Percentiles rank a stretch among this genome's conserved stretches.
Evolutionary conservation across 1,284 basidiomycete species (phyloP).

Genomic region (Cryptococcus deneoformans): DNA sequence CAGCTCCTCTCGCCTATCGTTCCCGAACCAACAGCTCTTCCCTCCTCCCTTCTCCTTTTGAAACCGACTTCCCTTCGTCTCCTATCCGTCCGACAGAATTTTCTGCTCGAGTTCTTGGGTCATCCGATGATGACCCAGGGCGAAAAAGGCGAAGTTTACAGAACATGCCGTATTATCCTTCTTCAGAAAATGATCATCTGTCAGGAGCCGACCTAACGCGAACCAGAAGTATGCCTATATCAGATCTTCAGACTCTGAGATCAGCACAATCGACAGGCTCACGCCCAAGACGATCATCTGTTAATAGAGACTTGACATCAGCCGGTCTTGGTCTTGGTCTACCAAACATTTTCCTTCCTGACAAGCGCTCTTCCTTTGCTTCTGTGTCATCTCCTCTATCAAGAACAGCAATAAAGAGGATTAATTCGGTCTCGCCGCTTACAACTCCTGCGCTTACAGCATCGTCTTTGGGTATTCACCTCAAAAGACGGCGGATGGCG

Average conservation of each 20-base stretch:
- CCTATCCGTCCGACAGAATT: slow-evolving; percentile 5
- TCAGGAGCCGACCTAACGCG: slow-evolving; percentile 10
- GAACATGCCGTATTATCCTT: slow-evolving; percentile 35
- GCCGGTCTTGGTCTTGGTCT: slow-evolving; percentile 3
- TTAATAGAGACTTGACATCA: slow-evolving; percentile 3
- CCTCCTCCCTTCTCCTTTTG: slow-evolving; percentile 7
- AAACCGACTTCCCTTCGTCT: slow-evolving; percentile 5
- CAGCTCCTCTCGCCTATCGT: slow-evolving; percentile 4
- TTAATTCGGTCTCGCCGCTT: slow-evolving; percentile 32
- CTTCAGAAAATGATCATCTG: slow-evolving; percentile 8
- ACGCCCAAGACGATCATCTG: slow-evolving; percentile 8
- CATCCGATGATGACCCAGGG: slow-evolving; percentile 9
- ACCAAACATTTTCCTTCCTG: slow-evolving; percentile 1
- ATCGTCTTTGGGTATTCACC: slow-evolving; percentile 36
- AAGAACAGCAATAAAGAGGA: slow-evolving; percentile 2
- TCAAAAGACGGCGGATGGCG: slow-evolving; percentile 35
- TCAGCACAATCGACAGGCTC: slow-evolving; percentile 15
- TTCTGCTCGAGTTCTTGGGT: slow-evolving; percentile 1
- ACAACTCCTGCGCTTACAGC: slow-evolving; percentile 40
- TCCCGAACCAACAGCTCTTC: slow-evolving; percentile 4
- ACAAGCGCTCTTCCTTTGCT: slow-evolving; percentile 8
- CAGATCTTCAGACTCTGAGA: slow-evolving; percentile 26
- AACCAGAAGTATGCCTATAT: slow-evolving; percentile 23
- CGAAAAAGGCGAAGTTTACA: slow-evolving; percentile 31
- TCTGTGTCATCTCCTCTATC: slow-evolving; percentile 2